These are phyloP conservation scores for Xerocomus brunneocitrinus DNA, from an alignment of 768 basidiomycete species.

Conservation along the genomic window DNA sequence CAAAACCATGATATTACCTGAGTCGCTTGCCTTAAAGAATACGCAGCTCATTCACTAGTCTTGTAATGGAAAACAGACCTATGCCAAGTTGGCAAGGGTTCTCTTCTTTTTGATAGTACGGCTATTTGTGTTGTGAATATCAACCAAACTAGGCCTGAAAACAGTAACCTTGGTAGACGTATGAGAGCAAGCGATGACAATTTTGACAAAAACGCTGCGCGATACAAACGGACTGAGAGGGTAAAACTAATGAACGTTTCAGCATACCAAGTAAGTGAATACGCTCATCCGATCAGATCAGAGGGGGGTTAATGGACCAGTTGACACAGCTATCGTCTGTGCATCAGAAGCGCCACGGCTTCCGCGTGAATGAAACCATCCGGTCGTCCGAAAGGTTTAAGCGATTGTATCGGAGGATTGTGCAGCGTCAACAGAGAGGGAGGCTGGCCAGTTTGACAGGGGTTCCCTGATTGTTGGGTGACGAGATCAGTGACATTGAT, in stretches of 20 bases:
- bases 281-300: not conserved
- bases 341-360: not conserved
- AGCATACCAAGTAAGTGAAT: not conserved
- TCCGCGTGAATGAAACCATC: not conserved
- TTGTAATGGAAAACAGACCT: not conserved
- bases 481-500: not conserved
- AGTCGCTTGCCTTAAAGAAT: not conserved
- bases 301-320: not conserved
- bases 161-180: not conserved
- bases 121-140: not conserved
- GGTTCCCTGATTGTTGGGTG: constrained; percentile 15
- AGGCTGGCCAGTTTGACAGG: constrained; percentile 27
- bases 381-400: not conserved
- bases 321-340: not conserved
- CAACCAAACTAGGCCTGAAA: not conserved
- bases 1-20: constrained; percentile 5
- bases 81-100: not conserved
- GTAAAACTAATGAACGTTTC: too few species aligned
- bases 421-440: constrained; percentile 17
- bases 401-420: constrained; percentile 23
- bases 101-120: not conserved
- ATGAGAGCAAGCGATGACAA: not conserved
- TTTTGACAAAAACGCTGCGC: not conserved
- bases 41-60: not conserved
- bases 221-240: not conserved